These are phyloP conservation scores for Geotrichum carabidarum DNA, from an alignment of 1,139 yeast genomes.

Conservation along the genomic window DNA sequence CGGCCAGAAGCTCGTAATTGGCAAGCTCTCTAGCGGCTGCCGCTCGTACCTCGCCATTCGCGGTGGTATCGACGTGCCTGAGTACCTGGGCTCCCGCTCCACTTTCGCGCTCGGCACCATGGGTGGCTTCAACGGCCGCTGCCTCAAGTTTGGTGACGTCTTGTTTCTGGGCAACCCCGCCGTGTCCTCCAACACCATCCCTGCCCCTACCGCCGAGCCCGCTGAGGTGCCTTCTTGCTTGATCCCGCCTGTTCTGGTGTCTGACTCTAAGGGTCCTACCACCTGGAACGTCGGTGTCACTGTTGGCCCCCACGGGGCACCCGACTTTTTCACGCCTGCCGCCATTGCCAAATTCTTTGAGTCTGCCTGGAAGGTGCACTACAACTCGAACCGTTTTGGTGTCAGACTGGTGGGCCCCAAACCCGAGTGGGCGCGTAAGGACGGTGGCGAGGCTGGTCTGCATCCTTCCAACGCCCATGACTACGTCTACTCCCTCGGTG, in stretches of 20 bases:
- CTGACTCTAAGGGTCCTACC: constrained; percentile 38
- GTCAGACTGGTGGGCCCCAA: constrained; percentile 92
- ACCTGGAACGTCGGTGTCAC: constrained; percentile 89
- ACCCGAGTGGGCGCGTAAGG: constrained; percentile 94
- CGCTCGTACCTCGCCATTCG: constrained; percentile 84
- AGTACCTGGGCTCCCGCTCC: constrained; percentile 91
- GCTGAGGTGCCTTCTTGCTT: constrained; percentile 50
- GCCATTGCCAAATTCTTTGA: constrained; percentile 68
- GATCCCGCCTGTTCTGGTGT: constrained; percentile 48
- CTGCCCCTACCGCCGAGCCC: constrained; percentile 66
- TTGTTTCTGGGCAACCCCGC: constrained; percentile 77
- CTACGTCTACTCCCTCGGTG: constrained; percentile 93
- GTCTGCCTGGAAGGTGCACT: constrained; percentile 87
- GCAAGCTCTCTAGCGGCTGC: constrained; percentile 77
- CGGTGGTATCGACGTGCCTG: constrained; percentile 91
- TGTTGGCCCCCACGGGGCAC: constrained; percentile 96
- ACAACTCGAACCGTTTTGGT: constrained; percentile 94
- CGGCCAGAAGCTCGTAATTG: constrained; percentile 76
- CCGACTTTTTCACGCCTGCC: constrained; percentile 83
- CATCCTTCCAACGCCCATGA: constrained; percentile 98
- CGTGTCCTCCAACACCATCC: constrained; percentile 60
- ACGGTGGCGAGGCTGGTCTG: constrained; percentile 96
- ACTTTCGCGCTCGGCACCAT: constrained; percentile 91
- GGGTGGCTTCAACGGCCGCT: constrained; percentile 94
- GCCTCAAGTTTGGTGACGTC: constrained; percentile 86